These are phyloP conservation scores for Irineochytrium annulatum DNA, from an alignment of 192 early-diverging fungal species.

Conservation along the genomic window DNA sequence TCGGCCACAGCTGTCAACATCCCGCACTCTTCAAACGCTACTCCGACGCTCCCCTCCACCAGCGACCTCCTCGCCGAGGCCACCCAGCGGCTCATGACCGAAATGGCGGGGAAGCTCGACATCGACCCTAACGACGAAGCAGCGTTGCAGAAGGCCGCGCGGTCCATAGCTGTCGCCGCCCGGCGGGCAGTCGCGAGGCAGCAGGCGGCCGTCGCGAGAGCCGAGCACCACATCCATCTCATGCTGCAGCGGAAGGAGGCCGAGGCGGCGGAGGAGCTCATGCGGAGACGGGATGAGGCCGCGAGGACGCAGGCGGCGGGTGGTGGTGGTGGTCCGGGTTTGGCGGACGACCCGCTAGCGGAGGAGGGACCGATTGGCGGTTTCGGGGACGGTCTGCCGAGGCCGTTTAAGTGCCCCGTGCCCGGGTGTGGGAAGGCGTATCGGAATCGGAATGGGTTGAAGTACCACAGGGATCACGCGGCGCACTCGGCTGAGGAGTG, in stretches of 20 bases:
- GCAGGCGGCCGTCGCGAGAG: background rate
- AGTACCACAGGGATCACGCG: conserved; percentile 86
- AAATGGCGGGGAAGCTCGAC: too few relatives aligned
- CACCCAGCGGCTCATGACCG: too few relatives aligned
- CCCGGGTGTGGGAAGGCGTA: conserved; percentile 85
- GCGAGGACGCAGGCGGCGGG: too few relatives aligned
- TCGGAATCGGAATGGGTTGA: conserved; percentile 89
- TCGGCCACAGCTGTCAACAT: too few relatives aligned
- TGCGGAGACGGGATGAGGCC: too few relatives aligned
- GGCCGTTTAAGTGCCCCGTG: conserved; percentile 59
- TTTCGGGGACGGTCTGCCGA: too few relatives aligned
- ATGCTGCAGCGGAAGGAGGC: background rate
- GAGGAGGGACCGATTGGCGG: too few relatives aligned
- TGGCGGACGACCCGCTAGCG: too few relatives aligned
- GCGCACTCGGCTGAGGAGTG: background rate
- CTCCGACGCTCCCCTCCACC: too few relatives aligned
- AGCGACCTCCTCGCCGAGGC: too few relatives aligned
- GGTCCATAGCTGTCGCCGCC: background rate
- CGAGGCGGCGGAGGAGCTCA: background rate
- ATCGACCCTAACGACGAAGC: background rate
- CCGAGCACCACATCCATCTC: conserved; percentile 1
- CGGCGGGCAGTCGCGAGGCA: background rate
- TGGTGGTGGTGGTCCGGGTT: too few relatives aligned
- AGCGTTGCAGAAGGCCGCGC: background rate
- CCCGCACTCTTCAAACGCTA: too few relatives aligned